Percentiles rank a stretch among this genome's conserved stretches.
These are phyloP conservation scores for Rosa lucieae DNA, from an alignment of 306 rosid species.

Conservation along the genomic window DNA sequence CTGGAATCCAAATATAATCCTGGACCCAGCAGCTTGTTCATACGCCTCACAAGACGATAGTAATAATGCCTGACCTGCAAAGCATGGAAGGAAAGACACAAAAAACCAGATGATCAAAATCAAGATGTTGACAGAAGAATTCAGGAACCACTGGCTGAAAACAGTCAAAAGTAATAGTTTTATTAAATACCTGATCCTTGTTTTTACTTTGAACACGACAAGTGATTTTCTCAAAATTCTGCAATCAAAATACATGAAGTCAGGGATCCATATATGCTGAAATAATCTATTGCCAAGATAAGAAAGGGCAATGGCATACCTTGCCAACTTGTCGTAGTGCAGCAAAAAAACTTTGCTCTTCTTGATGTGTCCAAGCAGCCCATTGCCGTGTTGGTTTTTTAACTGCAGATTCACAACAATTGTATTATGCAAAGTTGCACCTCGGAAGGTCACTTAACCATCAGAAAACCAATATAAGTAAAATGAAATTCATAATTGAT, in stretches of 20 bases:
- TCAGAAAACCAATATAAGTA: conserved; percentile 4
- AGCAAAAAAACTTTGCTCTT: conserved; percentile 96
- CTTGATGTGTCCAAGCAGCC: conserved; percentile 99
- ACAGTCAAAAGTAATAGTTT: neutral
- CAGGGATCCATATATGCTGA: conserved; percentile 17
- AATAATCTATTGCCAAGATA: conserved; percentile 18
- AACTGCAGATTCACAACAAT: conserved; percentile 40
- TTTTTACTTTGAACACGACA: conserved; percentile 94
- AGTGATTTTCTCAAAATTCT: conserved; percentile 98
- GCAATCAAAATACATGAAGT: conserved; percentile 36
- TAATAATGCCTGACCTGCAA: conserved; percentile 94
- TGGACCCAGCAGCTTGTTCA: conserved; percentile 97
- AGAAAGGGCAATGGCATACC: conserved; percentile 34
- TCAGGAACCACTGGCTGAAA: neutral
- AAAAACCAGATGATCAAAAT: conserved; percentile 6
- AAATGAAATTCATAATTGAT: neutral
- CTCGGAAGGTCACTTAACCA: neutral
- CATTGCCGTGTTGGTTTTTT: conserved; percentile 93
- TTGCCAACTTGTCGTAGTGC: conserved; percentile 97
- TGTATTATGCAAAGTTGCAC: conserved; percentile 16
- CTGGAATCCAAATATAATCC: conserved; percentile 86
- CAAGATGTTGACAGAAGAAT: conserved; percentile 4
- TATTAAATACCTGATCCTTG: conserved; percentile 72
- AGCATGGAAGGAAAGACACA: neutral
- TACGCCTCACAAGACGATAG: conserved; percentile 96